Base-by-base conservation (phyloP, 176 grass and related monocot species). In the Juncus effusus region DNA sequence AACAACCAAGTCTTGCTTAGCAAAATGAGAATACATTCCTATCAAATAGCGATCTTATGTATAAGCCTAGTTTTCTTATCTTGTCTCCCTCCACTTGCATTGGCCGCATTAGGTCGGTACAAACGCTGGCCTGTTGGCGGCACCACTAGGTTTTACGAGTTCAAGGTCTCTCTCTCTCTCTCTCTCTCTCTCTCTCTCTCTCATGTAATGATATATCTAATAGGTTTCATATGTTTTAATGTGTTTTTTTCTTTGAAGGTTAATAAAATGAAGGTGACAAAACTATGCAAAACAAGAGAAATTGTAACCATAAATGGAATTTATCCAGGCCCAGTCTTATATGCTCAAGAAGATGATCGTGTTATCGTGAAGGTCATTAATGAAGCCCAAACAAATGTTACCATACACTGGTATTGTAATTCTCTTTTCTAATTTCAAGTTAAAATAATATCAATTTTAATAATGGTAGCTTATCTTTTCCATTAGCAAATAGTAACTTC, bases 321-420 rank as follows among this genome's bases (percentile, higher is more conserved):
- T 50, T 67, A 55, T n/a, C 69, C 69, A 0, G 77, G 77, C 2
- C 77, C 77, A 0, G 39, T 63, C 3, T 28, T 79, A 8, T 40
- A 72, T 3, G 67, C 59, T 0, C 57, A 62, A 19, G 77, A 79
- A 54, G 59, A 62, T 5, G 77, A 79, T 13, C 58, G 51, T 5
- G 38, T 79, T 10, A 59, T 79, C 67, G 3, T 79, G 59, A 73
- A 57, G 7, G 77, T 79, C 67, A 79, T 62, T n/a, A 79, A 79
- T 16, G 36, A 79, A n/a, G 16, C 65, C 1, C 50, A 40, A 2
- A n/a, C 62, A 41, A 80, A 74, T 45, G 16, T 16, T 54, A 80
- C 69, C 49, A 65, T 80, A 28, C 69, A 80, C 4, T 80, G 69
- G 78, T 74, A 80, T 10, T 7, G 39, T 19, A 5, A 28, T 59